Percentiles rank a stretch among this genome's conserved stretches.
These are phyloP conservation scores for Talinum fruticosum DNA, from an alignment of 148 eudicot species.

Conservation along the genomic window DNA sequence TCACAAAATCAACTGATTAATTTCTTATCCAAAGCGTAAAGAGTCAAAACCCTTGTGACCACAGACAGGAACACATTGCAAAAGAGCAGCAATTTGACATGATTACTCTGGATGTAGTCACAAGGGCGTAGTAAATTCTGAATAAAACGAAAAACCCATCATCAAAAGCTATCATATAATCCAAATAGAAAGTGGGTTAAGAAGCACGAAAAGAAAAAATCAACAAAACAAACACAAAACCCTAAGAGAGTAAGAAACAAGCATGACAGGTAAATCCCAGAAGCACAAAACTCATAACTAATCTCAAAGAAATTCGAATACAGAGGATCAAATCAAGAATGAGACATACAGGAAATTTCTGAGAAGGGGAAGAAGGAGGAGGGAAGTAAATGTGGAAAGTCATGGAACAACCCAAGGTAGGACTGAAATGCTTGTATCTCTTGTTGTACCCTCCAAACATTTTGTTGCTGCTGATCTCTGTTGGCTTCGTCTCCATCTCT, in stretches of 20 bases:
- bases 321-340: neutral
- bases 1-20: neutral
- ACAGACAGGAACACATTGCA: neutral
- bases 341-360: constrained; percentile 75
- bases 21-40: neutral
- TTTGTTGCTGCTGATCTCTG: constrained; percentile 83
- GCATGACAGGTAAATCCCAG: neutral
- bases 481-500: constrained; percentile 57
- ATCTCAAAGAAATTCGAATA: neutral
- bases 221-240: constrained; percentile 10
- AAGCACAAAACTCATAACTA: neutral
- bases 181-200: neutral
- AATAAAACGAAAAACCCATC: constrained; percentile 3
- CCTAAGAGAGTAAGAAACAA: neutral
- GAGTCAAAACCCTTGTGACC: neutral
- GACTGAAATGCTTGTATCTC: constrained; percentile 82
- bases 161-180: neutral
- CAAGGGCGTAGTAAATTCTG: neutral
- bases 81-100: neutral
- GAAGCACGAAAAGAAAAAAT: neutral
- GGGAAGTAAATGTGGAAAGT: constrained; percentile 82
- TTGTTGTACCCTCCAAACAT: constrained; percentile 91
- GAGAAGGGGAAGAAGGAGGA: constrained; percentile 55
- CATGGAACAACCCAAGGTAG: constrained; percentile 86
- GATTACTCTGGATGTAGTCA: neutral